Conservation (phyloP, 139 green algal species). For the Chloropicon primus region DNA sequence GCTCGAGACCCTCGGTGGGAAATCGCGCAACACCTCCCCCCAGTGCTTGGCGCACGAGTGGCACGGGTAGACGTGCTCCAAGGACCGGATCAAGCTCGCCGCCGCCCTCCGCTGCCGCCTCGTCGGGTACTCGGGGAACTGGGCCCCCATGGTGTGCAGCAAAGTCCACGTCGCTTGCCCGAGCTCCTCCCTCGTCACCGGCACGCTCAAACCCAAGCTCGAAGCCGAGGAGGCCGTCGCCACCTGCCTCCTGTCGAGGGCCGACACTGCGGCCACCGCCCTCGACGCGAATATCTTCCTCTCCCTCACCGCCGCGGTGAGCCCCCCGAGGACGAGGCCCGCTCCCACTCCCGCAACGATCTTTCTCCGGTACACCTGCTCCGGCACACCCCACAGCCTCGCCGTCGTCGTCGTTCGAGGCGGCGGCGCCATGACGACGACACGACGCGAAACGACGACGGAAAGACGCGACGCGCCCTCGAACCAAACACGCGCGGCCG, state of each 20-base stretch:
- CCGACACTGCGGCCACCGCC: no score
- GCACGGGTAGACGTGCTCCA: conserved; percentile 76
- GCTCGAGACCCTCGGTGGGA: conserved; percentile 33
- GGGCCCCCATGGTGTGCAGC: conserved; percentile 82
- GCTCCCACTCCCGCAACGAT: background rate
- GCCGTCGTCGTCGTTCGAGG: no score
- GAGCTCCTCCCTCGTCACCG: conserved; percentile 23
- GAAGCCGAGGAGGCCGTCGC: no score
- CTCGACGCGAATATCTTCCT: no score
- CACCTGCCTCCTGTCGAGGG: no score
- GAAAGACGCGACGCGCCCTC: no score
- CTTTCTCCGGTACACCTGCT: background rate
- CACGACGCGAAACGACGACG: no score
- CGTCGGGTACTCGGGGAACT: conserved; percentile 69
- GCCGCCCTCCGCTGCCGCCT: conserved; percentile 57
- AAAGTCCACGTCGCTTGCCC: conserved; percentile 80
- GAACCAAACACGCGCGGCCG: no score
- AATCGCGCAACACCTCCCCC: conserved; percentile 44
- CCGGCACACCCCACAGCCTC: no score
- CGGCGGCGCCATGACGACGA: no score
- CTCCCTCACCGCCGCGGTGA: background rate
- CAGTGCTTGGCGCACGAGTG: conserved; percentile 82
- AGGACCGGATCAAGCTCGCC: conserved; percentile 24
- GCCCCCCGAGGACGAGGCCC: background rate
- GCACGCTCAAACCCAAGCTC: no score